A percentile compares a stretch with the other conserved stretches of the same genome.
Evolutionary conservation across 1,284 basidiomycete species (phyloP).

Genomic region (Hortiboletus rubellus): DNA sequence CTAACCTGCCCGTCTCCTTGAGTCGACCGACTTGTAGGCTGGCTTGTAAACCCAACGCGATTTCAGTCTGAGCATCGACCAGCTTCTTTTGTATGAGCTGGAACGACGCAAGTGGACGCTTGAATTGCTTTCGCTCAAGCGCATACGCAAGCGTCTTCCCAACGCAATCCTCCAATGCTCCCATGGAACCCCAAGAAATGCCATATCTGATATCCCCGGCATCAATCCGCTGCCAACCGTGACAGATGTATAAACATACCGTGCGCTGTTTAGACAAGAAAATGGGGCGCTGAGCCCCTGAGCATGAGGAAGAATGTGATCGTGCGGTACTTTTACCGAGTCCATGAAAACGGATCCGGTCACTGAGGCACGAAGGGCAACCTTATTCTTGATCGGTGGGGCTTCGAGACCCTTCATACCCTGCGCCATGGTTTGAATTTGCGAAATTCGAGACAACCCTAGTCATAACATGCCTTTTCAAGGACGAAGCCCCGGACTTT

Average conservation of each 20-base stretch:
- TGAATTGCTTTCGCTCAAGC: constrained; percentile 88
- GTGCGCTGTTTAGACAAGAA: constrained; percentile 88
- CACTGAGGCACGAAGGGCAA: constrained; percentile 85
- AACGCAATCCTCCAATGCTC: constrained; percentile 92
- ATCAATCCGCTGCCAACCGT: neutral
- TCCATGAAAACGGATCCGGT: constrained; percentile 97
- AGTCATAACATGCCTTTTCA: constrained; percentile 63
- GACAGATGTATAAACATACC: constrained; percentile 40
- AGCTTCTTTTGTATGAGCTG: constrained; percentile 97
- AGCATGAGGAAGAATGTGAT: constrained; percentile 74
- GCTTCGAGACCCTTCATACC: constrained; percentile 83
- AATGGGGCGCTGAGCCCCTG: constrained; percentile 83
- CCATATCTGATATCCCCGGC: constrained; percentile 55
- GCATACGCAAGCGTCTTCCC: constrained; percentile 80
- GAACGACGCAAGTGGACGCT: constrained; percentile 88
- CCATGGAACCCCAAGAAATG: constrained; percentile 94
- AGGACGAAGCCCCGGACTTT: constrained; percentile 92
- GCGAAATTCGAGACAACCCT: neutral
- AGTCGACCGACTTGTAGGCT: constrained; percentile 84
- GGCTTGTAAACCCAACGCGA: constrained; percentile 79
- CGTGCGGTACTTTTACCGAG: constrained; percentile 68
- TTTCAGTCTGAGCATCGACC: constrained; percentile 88
- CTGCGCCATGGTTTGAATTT: constrained; percentile 39
- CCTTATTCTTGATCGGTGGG: constrained; percentile 91
- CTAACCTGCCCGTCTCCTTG: constrained; percentile 79